Evolutionary conservation across 257 asterid genomes (phyloP).

Genomic region (Fraxinus americana): DNA sequence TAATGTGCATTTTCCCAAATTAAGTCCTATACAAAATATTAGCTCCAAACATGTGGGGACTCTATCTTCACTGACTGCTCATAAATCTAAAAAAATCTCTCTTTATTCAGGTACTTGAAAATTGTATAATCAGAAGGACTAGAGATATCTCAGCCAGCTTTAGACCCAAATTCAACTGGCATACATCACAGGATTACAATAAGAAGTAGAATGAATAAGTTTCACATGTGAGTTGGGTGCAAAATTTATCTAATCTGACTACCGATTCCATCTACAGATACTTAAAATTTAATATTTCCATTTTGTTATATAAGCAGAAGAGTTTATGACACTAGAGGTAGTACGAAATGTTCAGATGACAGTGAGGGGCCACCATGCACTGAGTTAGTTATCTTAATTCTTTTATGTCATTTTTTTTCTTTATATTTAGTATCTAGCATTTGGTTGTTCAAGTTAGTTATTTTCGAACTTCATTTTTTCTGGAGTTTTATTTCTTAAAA

Average conservation of each 20-base stretch:
- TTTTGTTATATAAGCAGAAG: slow-evolving; percentile 54
- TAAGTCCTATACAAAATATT: background rate
- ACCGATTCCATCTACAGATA: slow-evolving; percentile 20
- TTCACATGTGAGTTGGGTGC: slow-evolving; percentile 65
- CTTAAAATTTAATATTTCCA: background rate
- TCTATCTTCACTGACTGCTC: slow-evolving; percentile 11
- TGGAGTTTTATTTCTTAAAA: background rate
- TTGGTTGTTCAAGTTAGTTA: background rate
- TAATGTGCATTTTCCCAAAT: background rate
- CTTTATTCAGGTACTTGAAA: slow-evolving; percentile 62
- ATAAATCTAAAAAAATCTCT: slow-evolving; percentile 17
- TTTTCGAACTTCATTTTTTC: background rate
- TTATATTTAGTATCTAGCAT: background rate
- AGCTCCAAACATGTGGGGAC: slow-evolving; percentile 4
- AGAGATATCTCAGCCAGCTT: slow-evolving; percentile 98
- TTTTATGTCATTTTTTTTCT: background rate
- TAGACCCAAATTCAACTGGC: slow-evolving; percentile 97
- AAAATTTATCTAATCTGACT: slow-evolving; percentile 21
- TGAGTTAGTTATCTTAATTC: slow-evolving; percentile 51
- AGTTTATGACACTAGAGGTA: slow-evolving; percentile 82
- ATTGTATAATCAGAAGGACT: slow-evolving; percentile 82
- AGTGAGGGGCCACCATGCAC: slow-evolving; percentile 96
- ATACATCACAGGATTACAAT: slow-evolving; percentile 94
- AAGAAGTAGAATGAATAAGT: slow-evolving; percentile 62
- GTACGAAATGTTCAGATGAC: slow-evolving; percentile 70